Base-by-base conservation (phyloP, 1,139 yeast genomes). In the Meyerozyma sp. region DNA sequence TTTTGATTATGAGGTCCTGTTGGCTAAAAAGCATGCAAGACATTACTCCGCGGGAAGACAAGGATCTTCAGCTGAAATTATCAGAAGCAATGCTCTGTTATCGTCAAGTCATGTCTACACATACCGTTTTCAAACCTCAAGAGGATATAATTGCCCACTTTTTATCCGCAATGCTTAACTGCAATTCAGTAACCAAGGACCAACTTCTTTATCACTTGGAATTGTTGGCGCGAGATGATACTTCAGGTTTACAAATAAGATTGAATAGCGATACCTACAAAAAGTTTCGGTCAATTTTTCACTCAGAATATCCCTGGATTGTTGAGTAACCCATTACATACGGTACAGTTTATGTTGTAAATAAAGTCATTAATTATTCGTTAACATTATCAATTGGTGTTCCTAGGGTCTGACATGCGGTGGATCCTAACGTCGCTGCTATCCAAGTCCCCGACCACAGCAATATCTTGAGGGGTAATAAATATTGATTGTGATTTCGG, bases 391-490 rank as follows among this genome's bases (percentile, higher is more conserved):
- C 35, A 41, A 61, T 61, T 46, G 18, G 46, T 51, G 37, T 49
- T 56, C 50, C 77, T 60, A 5, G 85, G 84, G 49, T 79, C 81
- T 44, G 73, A 67, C 70, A 90, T 83, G 54, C 79, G 79, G 52
- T 85, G 93, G 34, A 91, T 86, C 50, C 69, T 75, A 8, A 90
- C 89, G 50, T 82, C 81, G 6, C 62, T 66, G 27, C 75, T 73
- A 40, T 80, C 81, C 45, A 86, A 65, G 44, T 84, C 86, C 3
- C 85, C 84, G 41, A 89, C 79, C 37, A 79, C 81, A 0, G 91
- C 88, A 53, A 93, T 86, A 61, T 89, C 95, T 56, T 90, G 95
- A 0, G 98, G 99, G 0, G 98, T 93, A 39, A 93, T 91, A 53
- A 94, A 88, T 13, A 93, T 85, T 4, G 95, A 85, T 63, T 93